Evolutionary conservation across 2,329 filamentous ascomycete species (phyloP).

Genomic region (Byssoonygena ceratinophila): DNA sequence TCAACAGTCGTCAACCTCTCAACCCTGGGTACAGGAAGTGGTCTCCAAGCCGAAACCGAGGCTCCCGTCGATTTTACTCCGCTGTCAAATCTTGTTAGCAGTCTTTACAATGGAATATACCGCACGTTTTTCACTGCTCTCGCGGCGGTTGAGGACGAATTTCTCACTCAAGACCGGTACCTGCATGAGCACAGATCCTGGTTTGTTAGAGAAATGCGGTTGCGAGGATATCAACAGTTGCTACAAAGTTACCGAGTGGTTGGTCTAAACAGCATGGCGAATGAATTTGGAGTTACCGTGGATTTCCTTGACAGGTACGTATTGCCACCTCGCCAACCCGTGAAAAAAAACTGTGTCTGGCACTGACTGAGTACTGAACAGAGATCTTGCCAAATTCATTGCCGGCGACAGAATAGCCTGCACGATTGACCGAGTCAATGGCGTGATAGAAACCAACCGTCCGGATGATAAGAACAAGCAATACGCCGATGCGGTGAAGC

Average conservation of each 20-base stretch:
- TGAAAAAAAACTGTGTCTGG: not conserved
- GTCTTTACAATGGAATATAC: slow-evolving; percentile 89
- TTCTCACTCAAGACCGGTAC: slow-evolving; percentile 88
- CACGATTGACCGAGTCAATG: slow-evolving; percentile 93
- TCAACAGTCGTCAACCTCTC: slow-evolving; percentile 79
- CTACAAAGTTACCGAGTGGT: slow-evolving; percentile 96
- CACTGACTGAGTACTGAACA: slow-evolving; percentile 30
- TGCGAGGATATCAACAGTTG: slow-evolving; percentile 91
- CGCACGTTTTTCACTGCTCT: slow-evolving; percentile 85
- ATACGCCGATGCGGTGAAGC: slow-evolving; percentile 94
- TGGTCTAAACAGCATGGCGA: slow-evolving; percentile 92
- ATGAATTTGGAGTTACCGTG: slow-evolving; percentile 90
- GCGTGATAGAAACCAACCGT: slow-evolving; percentile 94
- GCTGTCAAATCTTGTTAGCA: slow-evolving; percentile 76
- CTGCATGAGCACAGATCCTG: slow-evolving; percentile 90
- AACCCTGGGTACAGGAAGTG: slow-evolving; percentile 59
- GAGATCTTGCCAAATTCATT: slow-evolving; percentile 94
- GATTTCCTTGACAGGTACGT: slow-evolving; percentile 88
- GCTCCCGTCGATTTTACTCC: slow-evolving; percentile 78
- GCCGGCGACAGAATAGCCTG: slow-evolving; percentile 87
- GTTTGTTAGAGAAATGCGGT: slow-evolving; percentile 97
- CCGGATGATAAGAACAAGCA: slow-evolving; percentile 99
- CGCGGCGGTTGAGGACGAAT: slow-evolving; percentile 81
- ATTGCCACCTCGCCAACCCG: not conserved
- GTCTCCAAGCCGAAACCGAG: slow-evolving; percentile 63